phyloP scores from a whole-genome alignment of 106 monocot species.

The Allium cepa region DNA sequence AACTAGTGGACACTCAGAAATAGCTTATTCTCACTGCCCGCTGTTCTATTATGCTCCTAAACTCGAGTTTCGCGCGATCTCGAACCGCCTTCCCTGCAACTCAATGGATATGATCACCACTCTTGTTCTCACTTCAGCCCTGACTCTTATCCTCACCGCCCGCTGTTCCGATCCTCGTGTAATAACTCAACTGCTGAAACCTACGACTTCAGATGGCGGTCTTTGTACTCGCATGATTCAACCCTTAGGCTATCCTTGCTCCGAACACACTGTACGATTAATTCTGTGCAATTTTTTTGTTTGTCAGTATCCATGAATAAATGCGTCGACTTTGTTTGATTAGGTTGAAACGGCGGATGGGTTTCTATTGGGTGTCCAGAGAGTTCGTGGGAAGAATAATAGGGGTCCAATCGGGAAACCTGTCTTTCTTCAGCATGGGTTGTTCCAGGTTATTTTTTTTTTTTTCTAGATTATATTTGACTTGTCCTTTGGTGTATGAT shows the following conservation, averaged over 20 bases:
- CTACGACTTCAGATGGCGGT: constrained; percentile 4
- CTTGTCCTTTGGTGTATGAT: neutral
- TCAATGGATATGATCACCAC: no score
- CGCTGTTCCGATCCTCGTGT: neutral
- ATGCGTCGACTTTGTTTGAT: neutral
- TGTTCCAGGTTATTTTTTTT: neutral
- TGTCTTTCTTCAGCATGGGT: constrained; percentile 21
- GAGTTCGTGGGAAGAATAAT: neutral
- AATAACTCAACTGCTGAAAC: neutral
- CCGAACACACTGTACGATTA: constrained; percentile 4
- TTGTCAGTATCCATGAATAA: neutral
- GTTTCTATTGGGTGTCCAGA: constrained; percentile 2
- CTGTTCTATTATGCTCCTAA: no score
- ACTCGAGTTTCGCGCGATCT: no score
- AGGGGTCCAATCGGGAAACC: neutral
- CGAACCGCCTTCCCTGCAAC: no score
- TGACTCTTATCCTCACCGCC: neutral
- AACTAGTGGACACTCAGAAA: no score
- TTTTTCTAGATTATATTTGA: neutral
- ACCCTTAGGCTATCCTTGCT: constrained; percentile 11
- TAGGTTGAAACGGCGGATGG: constrained; percentile 7
- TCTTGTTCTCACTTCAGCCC: neutral
- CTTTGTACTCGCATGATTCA: constrained; percentile 10
- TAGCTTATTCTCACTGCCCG: no score
- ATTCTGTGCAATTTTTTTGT: neutral